A percentile compares a stretch with the other conserved stretches of the same genome.
phyloP scores from a whole-genome alignment of 1,284 basidiomycete genomes.

The Leucoagaricus sp. region DNA sequence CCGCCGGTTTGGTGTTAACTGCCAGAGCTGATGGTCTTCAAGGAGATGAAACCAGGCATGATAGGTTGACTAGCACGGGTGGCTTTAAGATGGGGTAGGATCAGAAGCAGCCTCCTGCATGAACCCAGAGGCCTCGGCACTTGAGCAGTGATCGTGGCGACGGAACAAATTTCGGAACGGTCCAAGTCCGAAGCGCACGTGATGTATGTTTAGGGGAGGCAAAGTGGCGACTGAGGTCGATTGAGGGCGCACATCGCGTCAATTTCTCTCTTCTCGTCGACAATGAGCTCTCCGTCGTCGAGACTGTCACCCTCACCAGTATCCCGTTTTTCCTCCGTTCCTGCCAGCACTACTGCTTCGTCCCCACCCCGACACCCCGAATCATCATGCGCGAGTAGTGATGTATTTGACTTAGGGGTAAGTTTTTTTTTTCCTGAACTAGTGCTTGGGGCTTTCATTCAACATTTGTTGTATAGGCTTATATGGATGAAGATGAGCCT shows the following conservation, averaged over 20 bases:
- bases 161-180: neutral
- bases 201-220: slow-evolving; percentile 22
- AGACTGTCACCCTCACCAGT: slow-evolving; percentile 31
- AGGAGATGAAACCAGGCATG: neutral
- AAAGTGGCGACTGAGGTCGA: slow-evolving; percentile 19
- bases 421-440: slow-evolving; percentile 1
- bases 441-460: too few relatives aligned
- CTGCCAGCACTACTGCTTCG: slow-evolving; percentile 35
- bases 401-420: slow-evolving; percentile 22
- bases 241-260: slow-evolving; percentile 9
- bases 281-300: slow-evolving; percentile 32
- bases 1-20: neutral
- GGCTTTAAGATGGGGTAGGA: neutral
- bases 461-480: neutral
- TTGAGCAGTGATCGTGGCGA: neutral
- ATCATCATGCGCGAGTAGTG: slow-evolving; percentile 26
- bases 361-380: slow-evolving; percentile 31
- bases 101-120: neutral
- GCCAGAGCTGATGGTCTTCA: neutral
- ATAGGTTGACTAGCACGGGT: neutral
- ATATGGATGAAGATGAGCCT: slow-evolving; percentile 1
- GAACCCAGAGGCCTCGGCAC: neutral
- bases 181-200: neutral
- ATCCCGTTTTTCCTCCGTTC: slow-evolving; percentile 21
- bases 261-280: slow-evolving; percentile 3